These are phyloP conservation scores for Rhynchospora tenuis DNA, from an alignment of 176 grass and related monocot genomes.

Conservation along the genomic window DNA sequence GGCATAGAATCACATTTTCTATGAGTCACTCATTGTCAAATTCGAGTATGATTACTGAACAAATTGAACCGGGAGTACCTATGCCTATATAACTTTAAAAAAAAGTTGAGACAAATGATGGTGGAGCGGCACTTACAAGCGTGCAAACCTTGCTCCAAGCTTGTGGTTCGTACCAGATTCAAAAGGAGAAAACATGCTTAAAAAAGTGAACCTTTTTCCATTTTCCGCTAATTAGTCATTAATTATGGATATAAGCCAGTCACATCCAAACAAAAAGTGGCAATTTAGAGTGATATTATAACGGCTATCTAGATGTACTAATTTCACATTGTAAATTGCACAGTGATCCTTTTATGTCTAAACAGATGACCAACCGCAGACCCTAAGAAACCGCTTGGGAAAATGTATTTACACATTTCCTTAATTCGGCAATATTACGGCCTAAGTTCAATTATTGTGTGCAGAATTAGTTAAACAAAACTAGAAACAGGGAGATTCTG, in stretches of 20 bases:
- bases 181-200: background rate
- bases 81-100: background rate
- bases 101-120: conserved; percentile 24
- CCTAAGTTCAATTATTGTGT: background rate
- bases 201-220: background rate
- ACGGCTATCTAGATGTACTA: conserved; percentile 8
- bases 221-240: conserved; percentile 5
- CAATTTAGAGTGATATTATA: background rate
- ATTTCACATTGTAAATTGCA: background rate
- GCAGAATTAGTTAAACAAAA: background rate
- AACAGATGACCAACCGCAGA: background rate
- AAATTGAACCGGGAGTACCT: background rate
- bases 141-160: conserved; percentile 15
- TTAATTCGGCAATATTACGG: background rate
- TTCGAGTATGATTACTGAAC: background rate
- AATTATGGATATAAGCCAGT: conserved; percentile 11
- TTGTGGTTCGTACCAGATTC: conserved; percentile 6
- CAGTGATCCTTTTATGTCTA: background rate
- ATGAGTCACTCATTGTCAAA: background rate
- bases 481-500: background rate
- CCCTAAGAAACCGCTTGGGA: background rate
- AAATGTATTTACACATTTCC: background rate
- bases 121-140: conserved; percentile 19
- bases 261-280: conserved; percentile 9
- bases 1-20: background rate